A percentile compares a stretch with the other conserved stretches of the same genome.
These are phyloP conservation scores for Huiozyma naganishii DNA, from an alignment of 805 yeast species.

Conservation along the genomic window DNA sequence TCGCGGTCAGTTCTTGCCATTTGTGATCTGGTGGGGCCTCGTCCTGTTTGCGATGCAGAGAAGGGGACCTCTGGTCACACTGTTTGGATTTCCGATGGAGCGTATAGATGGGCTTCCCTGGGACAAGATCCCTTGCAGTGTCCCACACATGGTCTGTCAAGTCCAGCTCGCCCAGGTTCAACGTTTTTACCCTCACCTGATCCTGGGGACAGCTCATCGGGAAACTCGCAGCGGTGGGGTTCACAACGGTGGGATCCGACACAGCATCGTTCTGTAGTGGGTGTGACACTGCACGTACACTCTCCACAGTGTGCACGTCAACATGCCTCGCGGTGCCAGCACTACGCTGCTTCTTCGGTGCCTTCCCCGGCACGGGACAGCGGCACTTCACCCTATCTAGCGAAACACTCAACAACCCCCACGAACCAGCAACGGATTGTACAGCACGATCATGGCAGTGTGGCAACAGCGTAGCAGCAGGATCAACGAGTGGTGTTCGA, in stretches of 20 bases:
- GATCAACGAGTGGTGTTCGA: no score
- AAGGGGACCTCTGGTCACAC: neutral
- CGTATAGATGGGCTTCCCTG: neutral
- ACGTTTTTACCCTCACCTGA: conserved; percentile 8
- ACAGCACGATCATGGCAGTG: neutral
- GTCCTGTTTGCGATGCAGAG: neutral
- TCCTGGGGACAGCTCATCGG: no score
- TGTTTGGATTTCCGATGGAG: conserved; percentile 6
- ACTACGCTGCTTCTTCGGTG: no score
- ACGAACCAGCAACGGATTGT: neutral
- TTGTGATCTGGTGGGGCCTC: neutral
- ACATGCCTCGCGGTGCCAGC: no score
- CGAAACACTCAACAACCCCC: no score
- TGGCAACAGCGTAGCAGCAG: no score
- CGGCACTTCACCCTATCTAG: no score
- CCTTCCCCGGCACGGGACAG: no score
- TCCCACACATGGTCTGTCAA: conserved; percentile 9
- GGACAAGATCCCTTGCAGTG: neutral
- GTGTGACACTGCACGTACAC: neutral
- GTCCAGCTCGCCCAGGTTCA: conserved; percentile 19
- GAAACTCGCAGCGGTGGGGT: no score
- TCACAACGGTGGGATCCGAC: neutral
- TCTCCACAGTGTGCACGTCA: neutral
- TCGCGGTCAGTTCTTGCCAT: conserved; percentile 7
- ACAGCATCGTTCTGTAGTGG: neutral